Evolutionary conservation across 371 early-diverging fungal genomes (phyloP), one percentile per base, ranked within the genome.

Genomic region (Lichtheimia ornata): DNA sequence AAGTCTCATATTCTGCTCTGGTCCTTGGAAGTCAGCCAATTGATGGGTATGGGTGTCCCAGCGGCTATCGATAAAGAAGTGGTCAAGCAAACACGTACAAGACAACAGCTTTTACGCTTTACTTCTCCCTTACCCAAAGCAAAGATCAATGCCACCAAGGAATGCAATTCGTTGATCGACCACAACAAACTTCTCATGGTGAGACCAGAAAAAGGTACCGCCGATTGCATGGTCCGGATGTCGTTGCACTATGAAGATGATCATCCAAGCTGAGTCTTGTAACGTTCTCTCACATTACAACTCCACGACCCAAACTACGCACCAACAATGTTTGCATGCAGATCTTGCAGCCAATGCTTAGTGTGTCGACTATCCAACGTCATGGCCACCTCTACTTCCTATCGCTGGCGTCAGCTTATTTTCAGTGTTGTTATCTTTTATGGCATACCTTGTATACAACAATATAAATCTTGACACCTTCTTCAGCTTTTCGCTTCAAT

Each of bases 141-240:
- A 96, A 61, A 95, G 73, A 72, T 97, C 97, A 45, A 97, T 84
- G 3, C 97, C 97, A 63, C 97, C 97, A 27, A 94, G 77, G 71
- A 94, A 97, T n/a, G 93, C 95, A 60, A 94, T 81, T 20, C 81
- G 78, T 61, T 88, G 83, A 77, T 97, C 97, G 5, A 97, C 81
- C 1, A 95, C 79, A 4, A 90, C 88, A 56, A 93, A 73, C 56
- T 73, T 83, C 50, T 85, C 83, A 53, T 84, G 85, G 50, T 82
- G 83, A 50, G 92, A 91, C 96, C 96, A 95, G 74, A 93, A 91
- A 66, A 89, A 84, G 4, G 88, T 90, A 35, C 87, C 84, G 13
- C 53, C 53, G 41, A 83, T 73, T 24, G 74, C 72, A 64, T 92
- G 92, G 70, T 94, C 92, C 11, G 96, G 96, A 72, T 94, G 91